Base-by-base conservation (phyloP, 257 asterid species). In the Nicotiana otophora region DNA sequence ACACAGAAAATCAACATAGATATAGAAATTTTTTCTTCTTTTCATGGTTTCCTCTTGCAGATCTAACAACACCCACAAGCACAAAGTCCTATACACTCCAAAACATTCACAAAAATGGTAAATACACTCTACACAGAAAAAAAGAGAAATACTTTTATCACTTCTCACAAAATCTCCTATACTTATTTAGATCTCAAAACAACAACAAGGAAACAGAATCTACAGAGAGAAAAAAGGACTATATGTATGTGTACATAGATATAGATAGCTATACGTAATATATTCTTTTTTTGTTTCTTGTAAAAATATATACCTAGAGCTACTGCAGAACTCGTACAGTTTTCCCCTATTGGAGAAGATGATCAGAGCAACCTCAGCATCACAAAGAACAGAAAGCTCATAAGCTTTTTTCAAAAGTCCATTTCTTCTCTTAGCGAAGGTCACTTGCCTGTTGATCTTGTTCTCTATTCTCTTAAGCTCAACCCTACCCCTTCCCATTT, bases 41-140 rank as follows among this genome's bases (percentile, higher is more conserved):
- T 94, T 90, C 88, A 89, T 88, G 97, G 83, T 93, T 96, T 93
- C 92, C 97, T 84, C 92, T 93, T 90, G 92, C 98, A 96, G 99
- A 96, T 96, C 98, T 96, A 94, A 91, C 98, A 93, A 84, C 83
- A 84, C 19, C 82, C 77, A 81, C 85, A 72, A 85, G 91, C 99
- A 88, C 97, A 94, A 91, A 89, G 89, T 85, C 92, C 97, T 86
- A 92, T 87, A 91, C 88, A 78, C 90, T 86, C 91, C 83, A 88
- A 92, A 89, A 69, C 87, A 89, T 83, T 91, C 98, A 92, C 96
- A 58, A 84, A 92, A 93, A 92, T 78, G 97, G 98, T 93, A 94
- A 92, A 81, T 63, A 31, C 57, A 51, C 78, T 81, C 64, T 86
- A 82, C 87, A 23, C 63, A 74, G 82, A 86, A 88, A 69, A 90